These are phyloP conservation scores for Cercophora scortea DNA, from an alignment of 495 filamentous ascomycete genomes.

Conservation along the genomic window DNA sequence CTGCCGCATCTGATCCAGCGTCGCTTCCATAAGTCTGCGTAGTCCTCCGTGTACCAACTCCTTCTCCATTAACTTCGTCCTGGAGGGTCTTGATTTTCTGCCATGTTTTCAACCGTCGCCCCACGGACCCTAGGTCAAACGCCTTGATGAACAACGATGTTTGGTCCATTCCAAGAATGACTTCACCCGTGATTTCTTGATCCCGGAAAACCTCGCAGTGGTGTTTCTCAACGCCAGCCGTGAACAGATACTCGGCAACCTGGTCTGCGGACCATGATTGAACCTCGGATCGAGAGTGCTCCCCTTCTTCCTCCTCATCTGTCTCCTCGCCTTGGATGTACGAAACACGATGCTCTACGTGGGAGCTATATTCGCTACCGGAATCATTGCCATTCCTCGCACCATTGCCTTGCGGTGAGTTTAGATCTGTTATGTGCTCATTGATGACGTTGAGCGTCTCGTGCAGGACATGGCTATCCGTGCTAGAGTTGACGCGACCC, in stretches of 20 bases:
- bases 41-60: conserved; percentile 29
- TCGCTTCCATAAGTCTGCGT: conserved; percentile 48
- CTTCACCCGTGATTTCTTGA: conserved; percentile 92
- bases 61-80: conserved; percentile 57
- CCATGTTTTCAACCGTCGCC: conserved; percentile 85
- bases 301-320: conserved; percentile 56
- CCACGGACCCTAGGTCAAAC: conserved; percentile 87
- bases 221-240: conserved; percentile 66
- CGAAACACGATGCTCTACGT: conserved; percentile 67
- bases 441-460: conserved; percentile 96
- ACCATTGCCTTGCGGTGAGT: conserved; percentile 53
- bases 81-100: conserved; percentile 85
- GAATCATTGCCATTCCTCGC: conserved; percentile 64
- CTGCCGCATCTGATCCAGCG: conserved; percentile 40
- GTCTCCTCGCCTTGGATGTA: conserved; percentile 87
- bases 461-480: conserved; percentile 80
- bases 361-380: conserved; percentile 81
- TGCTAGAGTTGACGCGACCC: conserved; percentile 28
- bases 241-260: conserved; percentile 80
- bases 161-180: conserved; percentile 91
- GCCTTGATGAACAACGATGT: conserved; percentile 88
- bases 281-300: conserved; percentile 56
- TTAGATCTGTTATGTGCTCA: conserved; percentile 94
- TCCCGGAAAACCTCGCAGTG: conserved; percentile 93
- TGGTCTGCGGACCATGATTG: conserved; percentile 66